Evolutionary conservation across 352 stramenopile genomes (phyloP).

Genomic region (Phytophthora agathidicida): DNA sequence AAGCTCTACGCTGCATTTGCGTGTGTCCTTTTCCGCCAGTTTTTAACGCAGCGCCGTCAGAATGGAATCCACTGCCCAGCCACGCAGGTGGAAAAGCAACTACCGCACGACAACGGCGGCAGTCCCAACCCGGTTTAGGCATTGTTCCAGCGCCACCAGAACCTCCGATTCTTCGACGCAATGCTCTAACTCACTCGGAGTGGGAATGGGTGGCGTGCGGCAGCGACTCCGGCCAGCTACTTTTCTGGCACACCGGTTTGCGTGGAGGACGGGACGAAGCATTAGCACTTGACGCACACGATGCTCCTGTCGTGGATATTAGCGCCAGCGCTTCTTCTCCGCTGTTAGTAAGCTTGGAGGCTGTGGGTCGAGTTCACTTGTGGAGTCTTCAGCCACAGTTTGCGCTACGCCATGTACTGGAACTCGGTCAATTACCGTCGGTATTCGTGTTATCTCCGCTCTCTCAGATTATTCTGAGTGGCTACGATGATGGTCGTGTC

Average conservation of each 20-base stretch:
- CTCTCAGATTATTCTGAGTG: conserved; percentile 62
- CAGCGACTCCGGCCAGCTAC: conserved; percentile 62
- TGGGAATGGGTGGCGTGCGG: conserved; percentile 73
- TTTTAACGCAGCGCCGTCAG: conserved; percentile 38
- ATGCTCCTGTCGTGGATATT: conserved; percentile 50
- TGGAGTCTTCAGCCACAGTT: conserved; percentile 71
- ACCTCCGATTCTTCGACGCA: conserved; percentile 23
- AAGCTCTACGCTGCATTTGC: conserved; percentile 38
- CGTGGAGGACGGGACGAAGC: conserved; percentile 37
- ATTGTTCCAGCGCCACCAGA: not conserved
- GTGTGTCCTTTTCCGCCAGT: conserved; percentile 67
- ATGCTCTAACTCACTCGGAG: conserved; percentile 48
- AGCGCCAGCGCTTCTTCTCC: conserved; percentile 48
- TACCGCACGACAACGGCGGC: conserved; percentile 18
- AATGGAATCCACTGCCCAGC: conserved; percentile 41
- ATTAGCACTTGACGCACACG: conserved; percentile 60
- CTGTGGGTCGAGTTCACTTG: conserved; percentile 43
- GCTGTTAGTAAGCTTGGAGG: conserved; percentile 64
- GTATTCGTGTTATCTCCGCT: conserved; percentile 57
- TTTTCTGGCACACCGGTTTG: conserved; percentile 76
- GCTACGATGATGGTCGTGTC: conserved; percentile 69
- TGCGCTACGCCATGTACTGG: conserved; percentile 53
- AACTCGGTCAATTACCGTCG: conserved; percentile 51
- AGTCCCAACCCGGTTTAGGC: conserved; percentile 6
- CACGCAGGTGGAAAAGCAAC: conserved; percentile 21